Base-by-base conservation (phyloP, 441 rosid genomes). In the Adansonia rubrostipa region DNA sequence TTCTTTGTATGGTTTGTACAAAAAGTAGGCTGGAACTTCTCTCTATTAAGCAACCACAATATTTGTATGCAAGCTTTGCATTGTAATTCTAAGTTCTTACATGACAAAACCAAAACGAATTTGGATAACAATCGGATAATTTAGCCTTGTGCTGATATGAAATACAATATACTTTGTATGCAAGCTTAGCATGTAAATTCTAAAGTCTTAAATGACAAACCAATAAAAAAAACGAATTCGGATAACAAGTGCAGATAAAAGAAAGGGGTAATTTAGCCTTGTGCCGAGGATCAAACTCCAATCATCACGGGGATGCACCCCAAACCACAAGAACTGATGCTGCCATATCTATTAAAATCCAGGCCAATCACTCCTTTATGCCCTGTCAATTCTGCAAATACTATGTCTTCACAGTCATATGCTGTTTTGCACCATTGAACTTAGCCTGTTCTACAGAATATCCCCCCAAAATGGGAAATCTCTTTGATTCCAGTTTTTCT, bases 341-440 rank as follows among this genome's bases (percentile, higher is more conserved):
- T 3, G 54, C 63, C 48, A 36, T 33, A 50, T 9, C 50, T 5
- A 3, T 50, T 15, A 45, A 54, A 54, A 54, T 9, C 1, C 17
- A 33, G n/a, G 56, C 51, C 64, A 9, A 11, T 2, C 75, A 72
- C 5, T 17, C 6, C 50, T 72, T 28, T 36, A 4, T 28, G 61
- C 11, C 45, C 28, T n/a, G 63, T 2, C 10, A n/a, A 33, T 54
- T 71, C 50, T 71, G 63, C 17, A 71, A 54, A 17, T n/a, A 71
- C 44, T 51, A 15, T 17, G 5, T n/a, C 19, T 50, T 6, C 3
- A 33, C 51, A 17, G 17, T 5, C 4, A 6, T 36, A 4, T 40
- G 76, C 53, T 58, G 48, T 71, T 56, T 45, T 40, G 62, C 61
- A 28, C 22, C 61, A 28, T 5, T 15, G 75, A 54, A n/a, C 33